phyloP scores from a whole-genome alignment of 2,329 filamentous ascomycete species.

The Rugonectria rugulosa region DNA sequence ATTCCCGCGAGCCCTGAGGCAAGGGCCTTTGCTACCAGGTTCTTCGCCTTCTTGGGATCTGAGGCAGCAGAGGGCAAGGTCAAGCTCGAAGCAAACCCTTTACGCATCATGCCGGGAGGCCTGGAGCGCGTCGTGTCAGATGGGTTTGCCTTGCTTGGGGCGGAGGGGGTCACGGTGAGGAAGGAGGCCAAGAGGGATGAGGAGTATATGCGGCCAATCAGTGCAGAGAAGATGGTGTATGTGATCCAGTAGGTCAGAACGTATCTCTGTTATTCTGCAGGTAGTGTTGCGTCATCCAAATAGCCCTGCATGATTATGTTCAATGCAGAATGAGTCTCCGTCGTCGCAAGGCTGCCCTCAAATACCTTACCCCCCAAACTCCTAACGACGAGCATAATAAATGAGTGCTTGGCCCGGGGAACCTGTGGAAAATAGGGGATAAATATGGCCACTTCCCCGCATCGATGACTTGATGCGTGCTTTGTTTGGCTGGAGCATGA shows the following conservation, averaged over 20 bases:
- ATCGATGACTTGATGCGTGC: background rate
- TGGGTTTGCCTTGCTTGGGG: constrained; percentile 39
- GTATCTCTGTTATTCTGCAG: no score
- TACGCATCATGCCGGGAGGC: constrained; percentile 43
- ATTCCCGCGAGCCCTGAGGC: constrained; percentile 34
- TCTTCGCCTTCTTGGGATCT: constrained; percentile 46
- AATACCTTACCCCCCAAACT: no score
- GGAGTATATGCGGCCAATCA: constrained; percentile 48
- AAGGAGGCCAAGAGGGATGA: constrained; percentile 28
- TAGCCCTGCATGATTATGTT: no score
- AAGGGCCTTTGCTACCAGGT: constrained; percentile 42
- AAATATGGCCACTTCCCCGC: background rate
- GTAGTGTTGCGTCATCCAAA: no score
- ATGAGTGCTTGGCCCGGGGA: no score
- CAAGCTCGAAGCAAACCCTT: constrained; percentile 40
- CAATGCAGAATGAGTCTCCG: no score
- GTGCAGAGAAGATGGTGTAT: constrained; percentile 50
- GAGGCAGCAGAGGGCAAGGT: background rate
- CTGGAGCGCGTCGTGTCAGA: constrained; percentile 38
- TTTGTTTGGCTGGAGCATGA: background rate
- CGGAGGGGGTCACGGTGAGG: constrained; percentile 34
- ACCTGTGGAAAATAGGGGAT: no score
- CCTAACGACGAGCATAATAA: constrained; percentile 32
- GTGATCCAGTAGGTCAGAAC: constrained; percentile 11
- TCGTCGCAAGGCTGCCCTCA: no score